Conservation (phyloP, 371 early-diverging fungal species). For the Polyrhizophydium stewartii region DNA sequence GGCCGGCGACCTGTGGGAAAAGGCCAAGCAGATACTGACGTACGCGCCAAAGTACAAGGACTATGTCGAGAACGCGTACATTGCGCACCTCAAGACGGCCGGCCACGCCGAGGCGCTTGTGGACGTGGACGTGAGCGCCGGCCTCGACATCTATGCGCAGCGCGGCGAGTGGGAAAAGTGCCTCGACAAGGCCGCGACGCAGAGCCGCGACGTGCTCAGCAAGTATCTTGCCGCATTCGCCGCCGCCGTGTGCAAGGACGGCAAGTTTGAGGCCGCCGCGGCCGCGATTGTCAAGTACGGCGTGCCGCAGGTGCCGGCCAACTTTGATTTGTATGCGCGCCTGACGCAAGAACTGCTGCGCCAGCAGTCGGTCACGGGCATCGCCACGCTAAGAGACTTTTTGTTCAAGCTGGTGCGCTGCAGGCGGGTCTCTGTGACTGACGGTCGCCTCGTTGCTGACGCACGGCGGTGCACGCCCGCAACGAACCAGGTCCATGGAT, state of each 20-base stretch:
- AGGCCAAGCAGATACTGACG: conserved; percentile 36
- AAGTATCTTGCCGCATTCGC: conserved; percentile 35
- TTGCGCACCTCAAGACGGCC: conserved; percentile 38
- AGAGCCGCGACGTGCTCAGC: conserved; percentile 31
- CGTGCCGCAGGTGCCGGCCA: conserved; percentile 18
- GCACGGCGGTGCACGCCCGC: not conserved
- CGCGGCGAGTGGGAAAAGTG: conserved; percentile 58
- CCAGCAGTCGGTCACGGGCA: conserved; percentile 11
- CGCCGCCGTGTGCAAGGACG: conserved; percentile 28
- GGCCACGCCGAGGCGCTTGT: conserved; percentile 46
- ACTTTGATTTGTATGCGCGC: conserved; percentile 27
- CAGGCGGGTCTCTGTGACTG: too few species aligned
- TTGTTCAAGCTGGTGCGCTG: conserved; percentile 43
- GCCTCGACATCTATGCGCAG: conserved; percentile 43
- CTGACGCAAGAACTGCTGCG: conserved; percentile 28
- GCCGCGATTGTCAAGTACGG: conserved; percentile 34
- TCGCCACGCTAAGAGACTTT: conserved; percentile 35
- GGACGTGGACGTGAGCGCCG: conserved; percentile 42
- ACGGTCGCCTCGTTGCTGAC: too few species aligned
- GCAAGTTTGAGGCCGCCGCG: conserved; percentile 31
- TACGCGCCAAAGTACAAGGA: conserved; percentile 38
- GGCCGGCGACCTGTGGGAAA: conserved; percentile 38
- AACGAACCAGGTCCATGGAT: conserved; percentile 20
- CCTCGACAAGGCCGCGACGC: conserved; percentile 38
- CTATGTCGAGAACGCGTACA: conserved; percentile 45